Conservation (phyloP, 2,329 filamentous ascomycete genomes). For the Emmonsiellopsis sp. region DNA sequence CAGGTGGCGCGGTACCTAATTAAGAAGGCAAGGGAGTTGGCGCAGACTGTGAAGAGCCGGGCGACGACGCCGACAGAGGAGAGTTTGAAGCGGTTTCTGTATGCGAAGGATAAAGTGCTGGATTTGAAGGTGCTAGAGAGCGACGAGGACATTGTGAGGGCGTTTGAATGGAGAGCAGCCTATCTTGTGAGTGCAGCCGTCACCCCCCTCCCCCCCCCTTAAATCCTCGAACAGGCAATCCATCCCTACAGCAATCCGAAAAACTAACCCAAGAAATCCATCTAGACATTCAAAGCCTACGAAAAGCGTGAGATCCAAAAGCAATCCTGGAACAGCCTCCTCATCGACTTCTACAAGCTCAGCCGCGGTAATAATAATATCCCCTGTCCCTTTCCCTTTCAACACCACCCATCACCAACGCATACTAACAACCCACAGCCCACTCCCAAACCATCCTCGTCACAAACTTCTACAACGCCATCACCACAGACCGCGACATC, state of each 20-base stretch:
- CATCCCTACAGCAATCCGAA: neutral
- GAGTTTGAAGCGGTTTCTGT: constrained; percentile 19
- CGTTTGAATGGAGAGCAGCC: constrained; percentile 38
- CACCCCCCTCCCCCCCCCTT: neutral
- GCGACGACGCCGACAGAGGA: constrained; percentile 7
- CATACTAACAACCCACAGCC: constrained; percentile 16
- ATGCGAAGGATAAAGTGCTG: constrained; percentile 20
- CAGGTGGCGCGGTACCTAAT: constrained; percentile 44
- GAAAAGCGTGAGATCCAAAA: constrained; percentile 35
- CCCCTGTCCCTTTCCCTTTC: too few species aligned
- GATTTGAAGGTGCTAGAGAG: constrained; percentile 21
- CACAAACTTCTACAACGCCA: constrained; percentile 35
- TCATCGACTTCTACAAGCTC: constrained; percentile 18
- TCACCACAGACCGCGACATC: constrained; percentile 15
- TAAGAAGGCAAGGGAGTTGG: constrained; percentile 39
- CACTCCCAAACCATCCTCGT: constrained; percentile 43
- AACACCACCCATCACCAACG: too few species aligned
- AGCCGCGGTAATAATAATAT: constrained; percentile 11
- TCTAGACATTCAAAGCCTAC: constrained; percentile 24
- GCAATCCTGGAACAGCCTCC: constrained; percentile 37
- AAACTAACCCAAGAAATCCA: neutral
- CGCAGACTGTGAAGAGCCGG: constrained; percentile 17
- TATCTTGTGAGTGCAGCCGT: constrained; percentile 21
- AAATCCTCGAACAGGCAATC: too few species aligned
- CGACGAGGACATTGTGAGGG: constrained; percentile 33